Evolutionary conservation across 2,329 filamentous ascomycete genomes (phyloP), one percentile per base, ranked within the genome.

Genomic region (Diplocarpon mali): DNA sequence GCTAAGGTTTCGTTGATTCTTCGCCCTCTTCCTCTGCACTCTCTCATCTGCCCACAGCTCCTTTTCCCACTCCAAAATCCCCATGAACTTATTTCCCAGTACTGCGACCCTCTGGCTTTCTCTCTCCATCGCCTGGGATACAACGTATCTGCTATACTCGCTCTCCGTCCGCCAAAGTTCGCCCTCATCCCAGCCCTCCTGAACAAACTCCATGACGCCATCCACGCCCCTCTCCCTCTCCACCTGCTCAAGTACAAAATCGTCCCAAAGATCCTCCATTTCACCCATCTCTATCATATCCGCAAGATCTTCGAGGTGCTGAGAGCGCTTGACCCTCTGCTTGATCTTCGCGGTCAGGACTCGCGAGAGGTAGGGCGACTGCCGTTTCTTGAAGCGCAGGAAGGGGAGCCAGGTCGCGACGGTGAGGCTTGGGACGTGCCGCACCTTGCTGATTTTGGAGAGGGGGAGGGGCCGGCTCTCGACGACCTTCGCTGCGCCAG

Each of bases 351-450:
- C 65, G 9, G 68, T 65, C 2, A 89, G 55, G 13, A 80, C 69
- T 8, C 72, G 65, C n/a, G 69, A 73, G 15, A 89, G 62, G n/a
- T 64, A 62, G 0, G 60, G 58, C 2, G 80, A 72, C 60, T 88
- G 80, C 4, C 79, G 78, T 60, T 83, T 84, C 50, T 67, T 70
- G 36, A 81, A 63, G 30, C 84, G 76, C 24, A 90, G 61, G 56
- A 88, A 82, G 0, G 82, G 75, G 17, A 79, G 62, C 20, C 69
- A 70, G 2, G 69, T 67, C 2, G 78, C 69, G 3, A 73, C 70
- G 28, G 72, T 65, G 1, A 65, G 15, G 30, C 20, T 64, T 1
- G 84, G 84, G 2, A 85, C 68, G 37, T 72, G 69, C 16, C 81
- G 72, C 8, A 62, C 63, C 9, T 72, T 73, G 6, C 63, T 64